Evolutionary conservation across 2,329 filamentous ascomycete species (phyloP), one percentile per base, ranked within the genome.

Genomic region (Alternaria viburni): DNA sequence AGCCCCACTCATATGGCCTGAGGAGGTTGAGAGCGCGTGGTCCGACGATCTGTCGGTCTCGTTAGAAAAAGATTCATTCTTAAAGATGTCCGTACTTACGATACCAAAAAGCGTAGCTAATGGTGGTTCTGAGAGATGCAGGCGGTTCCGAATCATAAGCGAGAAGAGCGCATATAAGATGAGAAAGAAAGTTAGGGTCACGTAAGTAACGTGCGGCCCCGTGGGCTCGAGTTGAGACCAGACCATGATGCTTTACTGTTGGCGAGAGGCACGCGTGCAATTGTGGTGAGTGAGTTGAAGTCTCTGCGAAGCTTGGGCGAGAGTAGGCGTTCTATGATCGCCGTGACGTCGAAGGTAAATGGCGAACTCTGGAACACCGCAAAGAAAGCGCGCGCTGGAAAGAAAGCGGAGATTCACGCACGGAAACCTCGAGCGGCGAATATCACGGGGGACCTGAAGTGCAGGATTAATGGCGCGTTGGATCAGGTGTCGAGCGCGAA

Each of bases 121-220:
- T 6, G 83, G 83, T 5, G 83, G 83, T 70, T 85, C 83, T 11
- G 82, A 83, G 15, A 85, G 79, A 64, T 85, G 83, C 3, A 85
- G 74, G 9, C 81, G 78, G 62, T 85, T 84, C 36, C 82, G 76
- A 61, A 85, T 81, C 68, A 83, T 80, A 45, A 78, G 73, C 9
- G 80, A 80, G 71, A 84, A 84, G 10, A 85, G 74, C 1, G 81
- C 80, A 66, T 85, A 85, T 28, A 74, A 69, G 56, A 85, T 78
- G 17, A 85, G 77, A 68, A 85, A 85, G 11, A 72, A 73, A 0
- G 83, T 81, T 5, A 85, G 73, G 10, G 81, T 69, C 19, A 84
- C 67, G 60, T 84, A 85, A 11, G 81, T 80, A 21, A 83, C 60
- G 62, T 85, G 83, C 19, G 83, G 72, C 9, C 80, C 80, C 3